These are phyloP conservation scores for Paracoccidioides lutzii DNA, from an alignment of 2,329 filamentous ascomycete genomes.

Conservation along the genomic window DNA sequence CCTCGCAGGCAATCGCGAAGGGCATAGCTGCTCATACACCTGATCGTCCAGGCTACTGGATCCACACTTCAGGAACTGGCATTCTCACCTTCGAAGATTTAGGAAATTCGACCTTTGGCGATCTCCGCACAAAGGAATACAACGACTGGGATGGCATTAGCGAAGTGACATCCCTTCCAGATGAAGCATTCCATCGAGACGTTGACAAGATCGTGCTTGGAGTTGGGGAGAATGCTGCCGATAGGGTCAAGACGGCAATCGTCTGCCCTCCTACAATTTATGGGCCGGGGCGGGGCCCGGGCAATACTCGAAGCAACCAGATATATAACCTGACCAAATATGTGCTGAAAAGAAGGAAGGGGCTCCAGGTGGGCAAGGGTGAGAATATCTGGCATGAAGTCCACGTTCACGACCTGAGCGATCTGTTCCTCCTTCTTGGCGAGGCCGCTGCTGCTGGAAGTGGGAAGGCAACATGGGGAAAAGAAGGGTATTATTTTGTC, in stretches of 20 bases:
- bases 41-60: conserved; percentile 27
- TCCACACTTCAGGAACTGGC: conserved; percentile 35
- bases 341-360: conserved; percentile 25
- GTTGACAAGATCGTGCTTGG: conserved; percentile 30
- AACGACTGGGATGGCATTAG: conserved; percentile 34
- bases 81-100: conserved; percentile 32
- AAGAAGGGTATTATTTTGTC: conserved; percentile 39
- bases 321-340: conserved; percentile 29
- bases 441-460: conserved; percentile 28
- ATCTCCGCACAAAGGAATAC: conserved; percentile 31
- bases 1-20: conserved; percentile 30
- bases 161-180: conserved; percentile 30
- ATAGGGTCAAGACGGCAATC: conserved; percentile 25
- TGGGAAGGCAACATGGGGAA: conserved; percentile 29
- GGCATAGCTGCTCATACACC: conserved; percentile 25
- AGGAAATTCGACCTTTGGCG: conserved; percentile 26
- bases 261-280: conserved; percentile 32
- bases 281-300: conserved; percentile 26
- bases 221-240: conserved; percentile 15
- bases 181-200: conserved; percentile 28
- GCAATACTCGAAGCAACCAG: conserved; percentile 29
- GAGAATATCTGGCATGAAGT: conserved; percentile 31
- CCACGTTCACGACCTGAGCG: conserved; percentile 29
- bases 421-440: conserved; percentile 25
- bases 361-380: conserved; percentile 28